These are phyloP conservation scores for Buxus sempervirens DNA, from an alignment of 164 flowering plant genomes.

Conservation along the genomic window DNA sequence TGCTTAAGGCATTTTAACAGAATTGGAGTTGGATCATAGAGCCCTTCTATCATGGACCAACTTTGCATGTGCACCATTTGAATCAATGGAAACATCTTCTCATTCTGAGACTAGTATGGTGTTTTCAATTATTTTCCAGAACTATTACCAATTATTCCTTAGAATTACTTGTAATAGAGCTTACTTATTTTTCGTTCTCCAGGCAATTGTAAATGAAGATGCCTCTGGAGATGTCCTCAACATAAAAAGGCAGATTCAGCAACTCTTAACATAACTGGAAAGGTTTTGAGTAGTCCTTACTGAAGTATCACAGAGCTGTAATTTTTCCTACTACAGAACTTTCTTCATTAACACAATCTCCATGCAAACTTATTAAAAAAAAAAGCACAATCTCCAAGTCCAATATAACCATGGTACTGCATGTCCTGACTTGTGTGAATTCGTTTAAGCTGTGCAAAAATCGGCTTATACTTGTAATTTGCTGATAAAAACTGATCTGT, in stretches of 20 bases:
- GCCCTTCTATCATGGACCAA: no score
- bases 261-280: slow-evolving; percentile 67
- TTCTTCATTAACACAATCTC: background rate
- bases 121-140: background rate
- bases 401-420: no score
- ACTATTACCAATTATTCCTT: background rate
- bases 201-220: slow-evolving; percentile 98
- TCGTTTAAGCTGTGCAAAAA: no score
- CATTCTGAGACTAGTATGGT: background rate
- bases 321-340: background rate
- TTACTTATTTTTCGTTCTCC: slow-evolving; percentile 10
- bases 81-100: background rate
- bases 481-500: no score
- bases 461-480: no score
- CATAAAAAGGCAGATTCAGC: slow-evolving; percentile 82
- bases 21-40: no score
- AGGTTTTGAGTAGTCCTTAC: background rate
- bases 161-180: no score
- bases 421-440: background rate
- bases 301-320: background rate
- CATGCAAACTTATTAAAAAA: no score
- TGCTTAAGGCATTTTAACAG: no score
- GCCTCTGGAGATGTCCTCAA: slow-evolving; percentile 95
- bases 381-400: no score
- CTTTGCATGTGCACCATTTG: background rate